Conservation (phyloP, 495 filamentous ascomycete species). For the Xylaria venustula region DNA sequence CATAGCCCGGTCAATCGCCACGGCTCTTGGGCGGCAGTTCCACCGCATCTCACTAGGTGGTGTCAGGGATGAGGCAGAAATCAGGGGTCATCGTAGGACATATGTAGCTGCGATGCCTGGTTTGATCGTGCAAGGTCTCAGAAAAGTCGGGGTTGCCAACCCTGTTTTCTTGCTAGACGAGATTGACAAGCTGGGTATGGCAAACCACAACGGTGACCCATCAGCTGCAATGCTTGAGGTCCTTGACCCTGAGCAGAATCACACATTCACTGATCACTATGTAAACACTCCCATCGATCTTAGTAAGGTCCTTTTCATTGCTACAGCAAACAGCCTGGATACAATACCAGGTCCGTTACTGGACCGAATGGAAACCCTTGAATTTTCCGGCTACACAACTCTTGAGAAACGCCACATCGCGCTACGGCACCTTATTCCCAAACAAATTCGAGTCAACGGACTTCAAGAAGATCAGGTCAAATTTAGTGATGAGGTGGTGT, state of each 20-base stretch:
- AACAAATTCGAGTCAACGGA: conserved; percentile 80
- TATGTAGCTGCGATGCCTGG: conserved; percentile 99
- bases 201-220: conserved; percentile 93
- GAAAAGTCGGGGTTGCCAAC: conserved; percentile 95
- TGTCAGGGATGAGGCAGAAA: conserved; percentile 95
- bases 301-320: conserved; percentile 95
- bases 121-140: conserved; percentile 87
- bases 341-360: conserved; percentile 94
- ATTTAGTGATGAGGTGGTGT: conserved; percentile 78
- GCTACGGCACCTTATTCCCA: conserved; percentile 86
- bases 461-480: conserved; percentile 69
- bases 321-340: conserved; percentile 94
- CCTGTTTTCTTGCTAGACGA: conserved; percentile 97
- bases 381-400: conserved; percentile 91
- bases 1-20: conserved; percentile 89
- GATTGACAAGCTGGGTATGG: conserved; percentile 94
- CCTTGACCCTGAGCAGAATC: conserved; percentile 95
- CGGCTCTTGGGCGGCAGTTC: conserved; percentile 90
- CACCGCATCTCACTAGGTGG: conserved; percentile 96
- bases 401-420: conserved; percentile 98
- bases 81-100: conserved; percentile 90
- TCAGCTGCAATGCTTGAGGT: conserved; percentile 99
- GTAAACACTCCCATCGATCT: conserved; percentile 94
- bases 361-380: conserved; percentile 95
- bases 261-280: conserved; percentile 94